Evolutionary conservation across 805 yeast species (phyloP).

Genomic region (Jamesozyma spencerorum): DNA sequence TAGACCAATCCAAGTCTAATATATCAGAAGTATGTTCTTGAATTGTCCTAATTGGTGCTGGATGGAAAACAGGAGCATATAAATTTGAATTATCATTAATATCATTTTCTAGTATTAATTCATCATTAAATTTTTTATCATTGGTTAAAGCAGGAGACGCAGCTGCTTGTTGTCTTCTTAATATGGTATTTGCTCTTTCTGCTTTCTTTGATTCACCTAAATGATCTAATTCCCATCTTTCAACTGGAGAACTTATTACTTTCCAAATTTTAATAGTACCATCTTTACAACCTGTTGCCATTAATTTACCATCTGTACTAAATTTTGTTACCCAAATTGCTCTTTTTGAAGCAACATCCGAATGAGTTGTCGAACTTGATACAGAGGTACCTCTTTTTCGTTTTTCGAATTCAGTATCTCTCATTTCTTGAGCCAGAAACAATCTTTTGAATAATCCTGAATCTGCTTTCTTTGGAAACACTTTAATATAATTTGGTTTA

Average conservation of each 20-base stretch:
- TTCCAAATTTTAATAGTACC: conserved; percentile 65
- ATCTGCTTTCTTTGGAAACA: conserved; percentile 38
- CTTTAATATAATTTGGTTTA: conserved; percentile 48
- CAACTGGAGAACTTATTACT: conserved; percentile 64
- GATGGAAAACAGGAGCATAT: conserved; percentile 73
- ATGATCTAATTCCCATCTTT: conserved; percentile 41
- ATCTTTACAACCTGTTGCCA: conserved; percentile 81
- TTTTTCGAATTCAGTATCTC: background rate
- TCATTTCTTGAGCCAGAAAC: conserved; percentile 58
- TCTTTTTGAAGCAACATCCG: conserved; percentile 6
- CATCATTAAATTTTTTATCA: background rate
- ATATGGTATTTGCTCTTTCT: conserved; percentile 5
- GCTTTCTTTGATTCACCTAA: conserved; percentile 9
- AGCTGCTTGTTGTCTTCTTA: conserved; percentile 1
- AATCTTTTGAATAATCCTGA: conserved; percentile 42
- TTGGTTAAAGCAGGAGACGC: conserved; percentile 2
- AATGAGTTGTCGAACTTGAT: background rate
- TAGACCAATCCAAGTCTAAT: conserved; percentile 78
- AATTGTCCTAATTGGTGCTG: conserved; percentile 50
- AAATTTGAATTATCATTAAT: conserved; percentile 11
- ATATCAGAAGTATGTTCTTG: conserved; percentile 64
- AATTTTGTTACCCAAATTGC: conserved; percentile 73
- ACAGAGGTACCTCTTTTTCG: too few species aligned
- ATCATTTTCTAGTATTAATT: background rate
- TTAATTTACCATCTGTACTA: conserved; percentile 67